Evolutionary conservation across 129 eudicot genomes (phyloP).

Genomic region (Pseudognaphalium luteoalbum): DNA sequence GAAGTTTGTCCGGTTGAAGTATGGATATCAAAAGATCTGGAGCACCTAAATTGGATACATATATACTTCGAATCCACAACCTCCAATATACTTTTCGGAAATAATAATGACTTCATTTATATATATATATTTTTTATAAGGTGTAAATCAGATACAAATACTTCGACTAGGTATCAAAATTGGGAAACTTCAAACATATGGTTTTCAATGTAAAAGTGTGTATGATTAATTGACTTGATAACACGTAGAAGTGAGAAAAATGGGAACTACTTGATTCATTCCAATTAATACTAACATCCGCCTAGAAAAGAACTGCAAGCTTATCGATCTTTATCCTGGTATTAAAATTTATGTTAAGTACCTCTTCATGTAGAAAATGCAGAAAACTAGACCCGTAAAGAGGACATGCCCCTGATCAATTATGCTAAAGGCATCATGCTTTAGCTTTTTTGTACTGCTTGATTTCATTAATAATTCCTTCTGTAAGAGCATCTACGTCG

Average conservation of each 20-base stretch:
- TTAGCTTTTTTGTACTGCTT: conserved; percentile 56
- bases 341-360: neutral
- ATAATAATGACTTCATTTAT: neutral
- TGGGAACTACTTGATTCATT: conserved; percentile 2
- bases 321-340: neutral
- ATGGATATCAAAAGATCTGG: neutral
- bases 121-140: too few species aligned
- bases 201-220: neutral
- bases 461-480: conserved; percentile 72
- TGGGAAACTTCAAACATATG: neutral
- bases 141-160: neutral
- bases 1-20: neutral
- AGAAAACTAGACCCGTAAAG: neutral
- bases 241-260: neutral
- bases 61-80: neutral
- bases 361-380: conserved; percentile 14
- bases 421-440: conserved; percentile 17
- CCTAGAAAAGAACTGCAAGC: neutral
- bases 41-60: neutral
- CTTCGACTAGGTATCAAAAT: neutral
- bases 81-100: neutral
- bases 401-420: neutral
- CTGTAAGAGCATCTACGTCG: conserved; percentile 64
- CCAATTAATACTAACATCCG: neutral
- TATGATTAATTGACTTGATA: neutral